These are phyloP conservation scores for Phytopythium oedochilum DNA, from an alignment of 352 stramenopile genomes.

Conservation along the genomic window DNA sequence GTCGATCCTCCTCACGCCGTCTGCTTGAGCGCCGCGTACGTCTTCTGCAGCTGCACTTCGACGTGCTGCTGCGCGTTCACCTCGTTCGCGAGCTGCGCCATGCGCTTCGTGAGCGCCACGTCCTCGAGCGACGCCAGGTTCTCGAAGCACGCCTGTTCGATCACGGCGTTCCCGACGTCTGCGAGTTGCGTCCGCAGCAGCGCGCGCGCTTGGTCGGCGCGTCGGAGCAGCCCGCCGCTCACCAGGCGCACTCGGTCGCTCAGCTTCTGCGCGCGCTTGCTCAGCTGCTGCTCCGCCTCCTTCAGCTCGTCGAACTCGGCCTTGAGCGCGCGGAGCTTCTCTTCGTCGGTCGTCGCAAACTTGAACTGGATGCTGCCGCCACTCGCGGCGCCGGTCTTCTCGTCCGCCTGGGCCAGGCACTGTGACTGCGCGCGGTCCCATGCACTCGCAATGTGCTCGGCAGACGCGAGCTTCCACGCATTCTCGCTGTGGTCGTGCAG, in stretches of 20 bases:
- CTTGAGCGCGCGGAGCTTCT: slow-evolving; percentile 48
- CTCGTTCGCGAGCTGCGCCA: slow-evolving; percentile 60
- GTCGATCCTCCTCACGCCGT: slow-evolving; percentile 19
- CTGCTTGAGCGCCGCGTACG: slow-evolving; percentile 48
- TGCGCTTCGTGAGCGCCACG: slow-evolving; percentile 50
- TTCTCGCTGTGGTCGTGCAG: slow-evolving; percentile 22
- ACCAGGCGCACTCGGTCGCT: slow-evolving; percentile 60
- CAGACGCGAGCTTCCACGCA: slow-evolving; percentile 30
- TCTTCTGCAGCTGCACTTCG: slow-evolving; percentile 81
- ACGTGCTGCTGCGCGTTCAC: slow-evolving; percentile 68
- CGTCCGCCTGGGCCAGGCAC: slow-evolving; percentile 25
- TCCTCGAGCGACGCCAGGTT: slow-evolving; percentile 52
- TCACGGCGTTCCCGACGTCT: slow-evolving; percentile 48
- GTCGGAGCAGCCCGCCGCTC: slow-evolving; percentile 53
- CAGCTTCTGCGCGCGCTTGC: slow-evolving; percentile 71
- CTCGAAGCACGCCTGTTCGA: slow-evolving; percentile 68
- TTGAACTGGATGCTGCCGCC: slow-evolving; percentile 23
- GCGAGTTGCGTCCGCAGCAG: slow-evolving; percentile 30
- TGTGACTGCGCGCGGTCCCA: slow-evolving; percentile 41
- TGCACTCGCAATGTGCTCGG: slow-evolving; percentile 10
- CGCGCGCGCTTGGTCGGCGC: slow-evolving; percentile 30
- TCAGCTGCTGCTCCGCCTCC: slow-evolving; percentile 46
- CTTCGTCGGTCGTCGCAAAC: slow-evolving; percentile 32
- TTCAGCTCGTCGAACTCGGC: slow-evolving; percentile 66
- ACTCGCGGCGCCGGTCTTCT: slow-evolving; percentile 5